Evolutionary conservation across 768 basidiomycete species (phyloP).

Genomic region (Rhizopogon salebrosus): DNA sequence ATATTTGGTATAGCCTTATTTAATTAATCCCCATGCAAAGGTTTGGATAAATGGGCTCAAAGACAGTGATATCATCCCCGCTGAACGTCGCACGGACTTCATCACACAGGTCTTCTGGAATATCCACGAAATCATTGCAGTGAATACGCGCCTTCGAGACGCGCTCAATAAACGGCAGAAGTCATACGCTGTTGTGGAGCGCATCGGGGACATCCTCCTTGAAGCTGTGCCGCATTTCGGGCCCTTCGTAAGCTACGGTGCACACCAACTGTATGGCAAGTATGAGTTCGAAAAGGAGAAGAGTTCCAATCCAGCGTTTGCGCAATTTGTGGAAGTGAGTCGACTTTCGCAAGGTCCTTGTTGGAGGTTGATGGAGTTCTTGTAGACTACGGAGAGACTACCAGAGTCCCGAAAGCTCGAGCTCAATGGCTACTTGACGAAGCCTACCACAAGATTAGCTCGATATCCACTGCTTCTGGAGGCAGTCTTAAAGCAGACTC

Average conservation of each 20-base stretch:
- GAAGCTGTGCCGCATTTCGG: slow-evolving; percentile 83
- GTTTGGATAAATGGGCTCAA: slow-evolving; percentile 87
- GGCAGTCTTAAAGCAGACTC: slow-evolving; percentile 88
- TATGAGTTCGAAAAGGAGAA: slow-evolving; percentile 99
- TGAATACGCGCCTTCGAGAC: slow-evolving; percentile 89
- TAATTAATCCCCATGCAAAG: slow-evolving; percentile 32
- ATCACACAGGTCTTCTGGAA: slow-evolving; percentile 98
- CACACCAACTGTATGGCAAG: slow-evolving; percentile 96
- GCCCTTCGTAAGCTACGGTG: slow-evolving; percentile 93
- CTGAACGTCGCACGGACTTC: slow-evolving; percentile 74
- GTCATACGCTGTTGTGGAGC: slow-evolving; percentile 86
- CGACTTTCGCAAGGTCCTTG: neutral
- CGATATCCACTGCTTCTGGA: slow-evolving; percentile 91
- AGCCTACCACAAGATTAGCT: slow-evolving; percentile 96
- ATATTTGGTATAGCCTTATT: neutral
- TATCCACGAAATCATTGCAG: slow-evolving; percentile 85
- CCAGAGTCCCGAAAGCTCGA: slow-evolving; percentile 96
- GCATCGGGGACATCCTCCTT: slow-evolving; percentile 86
- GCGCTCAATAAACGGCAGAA: slow-evolving; percentile 94
- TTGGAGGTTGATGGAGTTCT: neutral
- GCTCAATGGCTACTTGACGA: slow-evolving; percentile 95
- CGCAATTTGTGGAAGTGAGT: slow-evolving; percentile 88
- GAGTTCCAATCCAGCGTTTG: slow-evolving; percentile 85
- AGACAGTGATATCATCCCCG: slow-evolving; percentile 71
- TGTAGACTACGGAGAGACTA: slow-evolving; percentile 79